Evolutionary conservation across 2,329 filamentous ascomycete genomes (phyloP), one percentile per base, ranked within the genome.

Genomic region (Mycosphaerelloides madeirae): DNA sequence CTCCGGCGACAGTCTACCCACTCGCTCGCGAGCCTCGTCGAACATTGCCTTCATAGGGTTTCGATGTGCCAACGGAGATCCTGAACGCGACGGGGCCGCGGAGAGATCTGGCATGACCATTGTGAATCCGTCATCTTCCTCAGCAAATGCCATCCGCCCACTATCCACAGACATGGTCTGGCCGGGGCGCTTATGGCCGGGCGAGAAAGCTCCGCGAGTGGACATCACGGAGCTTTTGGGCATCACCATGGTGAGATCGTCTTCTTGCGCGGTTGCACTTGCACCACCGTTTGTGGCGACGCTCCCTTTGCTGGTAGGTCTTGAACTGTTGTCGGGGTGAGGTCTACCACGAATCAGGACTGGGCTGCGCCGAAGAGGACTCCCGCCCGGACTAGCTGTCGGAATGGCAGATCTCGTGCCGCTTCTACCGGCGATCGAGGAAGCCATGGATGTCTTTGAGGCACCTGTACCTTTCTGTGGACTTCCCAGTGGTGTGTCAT

Each of bases 191-290:
- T 68, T 60, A 41, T 57, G 56, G 11, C 56, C 54, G 5, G 61
- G 42, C 55, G 60, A 52, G 63, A 68, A 40, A 54, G 63, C 43
- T 58, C 59, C 11, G 54, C 46, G 64, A 53, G 33, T 20, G 9
- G 46, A 50, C 12, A 22, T 36, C 13, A 48, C 60, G 58, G 44
- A 56, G 22, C 65, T 48, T 46, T 66, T 68, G 0, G 73, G 72
- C 49, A 74, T 63, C 13, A 73, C 68, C 60, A 72, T 67, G 1
- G 70, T 73, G 33, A 74, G 53, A 41, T 75, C 69, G 39, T 75
- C 74, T 18, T 70, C 69, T 16, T 48, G 48, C 4, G 46, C 45
- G 49, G 66, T 54, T 15, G 40, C 43, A 15, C 50, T 46, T n/a
- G 53, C 56, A 7, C 59, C 57, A 28, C 35, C 46, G n/a, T 39